A percentile compares a stretch with the other conserved stretches of the same genome.
Conservation (phyloP, 2,329 filamentous ascomycete species). For the Ophiocordyceps camponoti-leonardi region DNA sequence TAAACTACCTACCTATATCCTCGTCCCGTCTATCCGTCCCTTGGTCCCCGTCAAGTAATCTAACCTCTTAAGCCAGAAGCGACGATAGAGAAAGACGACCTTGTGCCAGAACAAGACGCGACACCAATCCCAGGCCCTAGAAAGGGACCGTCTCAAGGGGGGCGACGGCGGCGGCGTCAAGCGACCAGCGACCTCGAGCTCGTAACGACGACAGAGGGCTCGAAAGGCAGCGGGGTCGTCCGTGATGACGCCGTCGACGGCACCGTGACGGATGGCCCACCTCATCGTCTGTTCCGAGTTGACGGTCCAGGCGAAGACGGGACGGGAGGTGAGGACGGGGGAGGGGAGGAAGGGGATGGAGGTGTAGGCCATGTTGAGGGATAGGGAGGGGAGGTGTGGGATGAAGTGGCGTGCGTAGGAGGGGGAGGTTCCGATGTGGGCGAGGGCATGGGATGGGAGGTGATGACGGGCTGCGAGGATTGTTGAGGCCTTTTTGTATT, state of each 20-base stretch:
- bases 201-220: constrained; percentile 33
- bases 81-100: constrained; percentile 9
- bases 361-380: constrained; percentile 62
- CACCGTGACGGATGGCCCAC: constrained; percentile 45
- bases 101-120: constrained; percentile 7
- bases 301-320: constrained; percentile 71
- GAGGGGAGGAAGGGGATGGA: constrained; percentile 25
- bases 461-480: constrained; percentile 43
- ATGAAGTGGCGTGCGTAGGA: constrained; percentile 58
- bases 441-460: constrained; percentile 44
- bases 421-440: constrained; percentile 52
- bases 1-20: no score
- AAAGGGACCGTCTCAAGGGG: background rate
- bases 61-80: constrained; percentile 9
- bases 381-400: constrained; percentile 42
- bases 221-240: constrained; percentile 60
- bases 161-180: no score
- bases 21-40: no score
- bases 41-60: constrained; percentile 8
- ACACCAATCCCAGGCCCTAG: constrained; percentile 4
- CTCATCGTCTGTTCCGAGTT: constrained; percentile 66
- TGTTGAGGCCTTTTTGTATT: constrained; percentile 38
- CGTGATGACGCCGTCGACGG: constrained; percentile 68
- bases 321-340: constrained; percentile 20
- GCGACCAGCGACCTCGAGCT: constrained; percentile 15